These are phyloP conservation scores for Tagetes erecta DNA, from an alignment of 129 eudicot species.

Conservation along the genomic window DNA sequence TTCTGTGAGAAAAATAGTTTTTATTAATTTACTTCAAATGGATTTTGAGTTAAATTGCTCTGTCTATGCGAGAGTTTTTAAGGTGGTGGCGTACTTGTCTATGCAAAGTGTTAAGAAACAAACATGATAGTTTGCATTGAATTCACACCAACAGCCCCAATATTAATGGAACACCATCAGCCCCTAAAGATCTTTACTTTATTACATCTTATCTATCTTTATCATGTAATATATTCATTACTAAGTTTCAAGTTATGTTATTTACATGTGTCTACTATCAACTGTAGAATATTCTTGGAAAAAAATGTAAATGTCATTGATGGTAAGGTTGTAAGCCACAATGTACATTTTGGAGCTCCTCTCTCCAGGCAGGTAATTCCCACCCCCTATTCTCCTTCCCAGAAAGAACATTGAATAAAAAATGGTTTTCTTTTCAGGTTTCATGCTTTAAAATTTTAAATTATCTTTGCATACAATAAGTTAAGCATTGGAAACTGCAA, in stretches of 20 bases:
- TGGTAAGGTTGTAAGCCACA: slow-evolving; percentile 79
- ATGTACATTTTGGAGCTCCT: slow-evolving; percentile 75
- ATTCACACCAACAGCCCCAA: too few species aligned
- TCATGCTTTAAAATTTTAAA: not conserved
- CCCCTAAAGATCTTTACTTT: too few species aligned
- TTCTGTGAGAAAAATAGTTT: too few species aligned
- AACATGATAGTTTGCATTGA: too few species aligned
- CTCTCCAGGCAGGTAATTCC: slow-evolving; percentile 74
- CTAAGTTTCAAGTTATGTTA: not conserved
- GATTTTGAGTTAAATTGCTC: too few species aligned
- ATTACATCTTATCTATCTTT: not conserved
- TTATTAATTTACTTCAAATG: too few species aligned
- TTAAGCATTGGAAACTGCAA: slow-evolving; percentile 90
- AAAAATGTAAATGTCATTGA: slow-evolving; percentile 79
- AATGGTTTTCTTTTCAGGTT: not conserved
- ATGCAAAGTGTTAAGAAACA: too few species aligned
- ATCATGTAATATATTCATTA: not conserved
- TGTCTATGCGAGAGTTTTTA: too few species aligned
- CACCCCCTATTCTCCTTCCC: not conserved
- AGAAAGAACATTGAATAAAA: too few species aligned
- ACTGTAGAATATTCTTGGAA: slow-evolving; percentile 72
- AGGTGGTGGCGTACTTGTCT: too few species aligned
- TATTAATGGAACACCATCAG: too few species aligned
- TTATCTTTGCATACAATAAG: slow-evolving; percentile 67
- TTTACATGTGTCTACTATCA: not conserved